Percentiles rank a stretch among this genome's conserved stretches.
phyloP scores from a whole-genome alignment of 345 rosid species.

The Hibiscus mutabilis region DNA sequence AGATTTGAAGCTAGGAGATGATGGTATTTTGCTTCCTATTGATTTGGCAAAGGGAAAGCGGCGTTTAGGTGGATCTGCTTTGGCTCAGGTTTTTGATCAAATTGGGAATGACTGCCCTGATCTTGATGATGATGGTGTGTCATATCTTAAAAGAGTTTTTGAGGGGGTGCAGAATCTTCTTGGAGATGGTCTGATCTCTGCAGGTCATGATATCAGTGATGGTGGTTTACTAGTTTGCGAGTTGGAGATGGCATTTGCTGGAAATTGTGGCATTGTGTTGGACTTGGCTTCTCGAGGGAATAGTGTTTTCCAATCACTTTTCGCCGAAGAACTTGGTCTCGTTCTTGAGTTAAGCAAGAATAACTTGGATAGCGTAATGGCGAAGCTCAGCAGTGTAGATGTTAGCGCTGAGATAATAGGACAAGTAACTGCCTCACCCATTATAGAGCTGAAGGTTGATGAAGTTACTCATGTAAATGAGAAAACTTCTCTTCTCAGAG shows the following conservation, averaged over 20 bases:
- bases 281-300: conserved; percentile 50
- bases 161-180: conserved; percentile 67
- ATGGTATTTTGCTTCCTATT: conserved; percentile 66
- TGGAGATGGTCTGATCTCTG: conserved; percentile 51
- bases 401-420: conserved; percentile 68
- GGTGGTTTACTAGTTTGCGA: conserved; percentile 60
- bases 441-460: conserved; percentile 55
- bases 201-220: conserved; percentile 94
- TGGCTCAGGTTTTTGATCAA: conserved; percentile 83
- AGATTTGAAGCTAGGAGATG: conserved; percentile 68
- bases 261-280: conserved; percentile 62
- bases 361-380: conserved; percentile 49
- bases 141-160: conserved; percentile 62
- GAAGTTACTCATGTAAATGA: conserved; percentile 48
- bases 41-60: conserved; percentile 84
- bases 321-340: conserved; percentile 86
- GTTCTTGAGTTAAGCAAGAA: conserved; percentile 64
- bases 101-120: conserved; percentile 86
- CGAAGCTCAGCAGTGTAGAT: conserved; percentile 36
- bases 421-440: conserved; percentile 47
- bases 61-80: conserved; percentile 83
- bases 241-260: conserved; percentile 93
- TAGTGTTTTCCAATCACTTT: conserved; percentile 68
- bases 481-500: conserved; percentile 60
- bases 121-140: conserved; percentile 79